Base-by-base conservation (phyloP, 768 basidiomycete genomes). In the Cystobasidiopsis lactophilus region DNA sequence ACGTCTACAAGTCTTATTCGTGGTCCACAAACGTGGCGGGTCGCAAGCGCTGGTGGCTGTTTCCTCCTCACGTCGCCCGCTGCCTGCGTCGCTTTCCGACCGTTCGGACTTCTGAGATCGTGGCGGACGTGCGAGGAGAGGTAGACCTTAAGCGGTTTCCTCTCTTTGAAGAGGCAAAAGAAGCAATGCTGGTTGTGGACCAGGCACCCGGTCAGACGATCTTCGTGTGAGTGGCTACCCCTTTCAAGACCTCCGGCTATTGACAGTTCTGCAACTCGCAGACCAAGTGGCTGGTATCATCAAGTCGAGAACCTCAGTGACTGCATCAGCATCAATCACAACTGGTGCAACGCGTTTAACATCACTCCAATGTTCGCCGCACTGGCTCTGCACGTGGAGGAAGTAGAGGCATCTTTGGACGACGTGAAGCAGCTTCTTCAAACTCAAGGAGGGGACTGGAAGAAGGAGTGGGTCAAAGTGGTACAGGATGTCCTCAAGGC, bases 211-310 rank as follows among this genome's bases (percentile, higher is more conserved):
- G 45, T 14, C 24, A 47, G 26, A 47, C 45, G 23, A 47, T 47
- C 24, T 47, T 47, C n/a, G 45, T 47, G 45, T 43, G 27, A 9
- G 41, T 43, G 9, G 7, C 27, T 19, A 19, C 27, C 23, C 27
- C 7, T 9, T 19, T 24, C 19, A 11, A 43, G 19, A 18, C 7
- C 10, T 11, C 13, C 7, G 41, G 9, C 7, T 11, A 26, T 26
- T 43, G 41, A 43, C 11, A 18, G 9, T 13, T 13, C 13, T 11
- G 41, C 13, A 26, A 43, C n/a, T n/a, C n/a, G 27, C 7, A 43
- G 41, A 43, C 45, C 45, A 9, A 24, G 21, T 5, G 45, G 45
- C n/a, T 47, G 45, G 45, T 47, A 47, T 47, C 45, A 47, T n/a
- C 45, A 47, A 27, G 45, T 47, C 45, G 30, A 27, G 24, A 47